These are phyloP conservation scores for Echria macrotheca DNA, from an alignment of 495 filamentous ascomycete genomes.

Conservation along the genomic window DNA sequence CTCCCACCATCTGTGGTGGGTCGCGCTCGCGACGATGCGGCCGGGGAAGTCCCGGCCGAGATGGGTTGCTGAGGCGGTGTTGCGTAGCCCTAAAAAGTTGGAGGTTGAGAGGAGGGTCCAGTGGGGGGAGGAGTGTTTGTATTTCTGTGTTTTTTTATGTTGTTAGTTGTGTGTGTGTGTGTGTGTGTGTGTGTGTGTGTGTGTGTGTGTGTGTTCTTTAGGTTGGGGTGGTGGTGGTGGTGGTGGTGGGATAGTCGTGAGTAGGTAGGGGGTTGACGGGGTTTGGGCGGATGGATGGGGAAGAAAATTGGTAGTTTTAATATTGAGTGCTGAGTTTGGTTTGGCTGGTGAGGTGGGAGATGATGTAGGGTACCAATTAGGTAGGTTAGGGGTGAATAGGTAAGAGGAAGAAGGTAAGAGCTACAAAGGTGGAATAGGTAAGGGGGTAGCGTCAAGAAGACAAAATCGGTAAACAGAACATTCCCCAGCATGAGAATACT, in stretches of 20 bases:
- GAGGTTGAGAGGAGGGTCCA: background rate
- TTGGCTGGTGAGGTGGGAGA: background rate
- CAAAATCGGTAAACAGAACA: too few species aligned
- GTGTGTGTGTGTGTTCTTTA: too few species aligned
- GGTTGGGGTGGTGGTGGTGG: background rate
- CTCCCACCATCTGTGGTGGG: constrained; percentile 3
- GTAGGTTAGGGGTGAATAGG: too few species aligned
- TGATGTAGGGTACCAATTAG: too few species aligned
- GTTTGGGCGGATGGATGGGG: background rate
- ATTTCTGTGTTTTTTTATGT: too few species aligned
- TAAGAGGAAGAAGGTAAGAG: too few species aligned
- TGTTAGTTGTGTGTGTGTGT: background rate
- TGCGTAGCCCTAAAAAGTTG: background rate
- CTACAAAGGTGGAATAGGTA: too few species aligned
- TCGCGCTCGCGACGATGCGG: background rate
- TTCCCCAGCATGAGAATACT: too few species aligned
- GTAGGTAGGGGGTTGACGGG: background rate
- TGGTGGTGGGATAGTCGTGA: background rate
- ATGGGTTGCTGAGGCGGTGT: background rate
- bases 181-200: too few species aligned
- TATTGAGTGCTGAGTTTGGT: too few species aligned
- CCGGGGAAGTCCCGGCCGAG: background rate
- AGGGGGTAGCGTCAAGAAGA: too few species aligned
- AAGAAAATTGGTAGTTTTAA: too few species aligned
- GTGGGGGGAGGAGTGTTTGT: background rate